Conservation (phyloP, 345 rosid genomes). For the Eucalyptus melliodora region DNA sequence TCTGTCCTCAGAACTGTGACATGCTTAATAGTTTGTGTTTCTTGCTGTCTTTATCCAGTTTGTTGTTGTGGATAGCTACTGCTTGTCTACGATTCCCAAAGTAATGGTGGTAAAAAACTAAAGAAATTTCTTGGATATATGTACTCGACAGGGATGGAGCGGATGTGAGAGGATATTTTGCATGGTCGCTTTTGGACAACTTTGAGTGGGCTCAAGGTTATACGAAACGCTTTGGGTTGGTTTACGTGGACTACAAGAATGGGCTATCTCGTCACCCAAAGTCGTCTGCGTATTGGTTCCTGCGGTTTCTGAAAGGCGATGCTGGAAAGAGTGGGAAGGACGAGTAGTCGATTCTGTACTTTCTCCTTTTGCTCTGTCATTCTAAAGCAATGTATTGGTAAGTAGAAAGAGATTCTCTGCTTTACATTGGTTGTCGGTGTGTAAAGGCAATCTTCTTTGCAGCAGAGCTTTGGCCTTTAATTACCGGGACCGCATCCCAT, state of each 20-base stretch:
- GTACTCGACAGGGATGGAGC: constrained; percentile 54
- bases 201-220: constrained; percentile 95
- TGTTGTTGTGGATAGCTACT: not conserved
- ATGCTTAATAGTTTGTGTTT: not conserved
- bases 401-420: not conserved
- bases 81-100: not conserved
- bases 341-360: constrained; percentile 1
- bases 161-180: constrained; percentile 84
- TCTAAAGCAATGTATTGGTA: not conserved
- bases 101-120: not conserved
- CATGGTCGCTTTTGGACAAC: constrained; percentile 89
- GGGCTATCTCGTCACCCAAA: constrained; percentile 69
- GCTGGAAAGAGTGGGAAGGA: constrained; percentile 30
- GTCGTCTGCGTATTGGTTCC: constrained; percentile 89
- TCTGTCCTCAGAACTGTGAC: not conserved
- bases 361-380: not conserved
- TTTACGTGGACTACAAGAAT: constrained; percentile 85
- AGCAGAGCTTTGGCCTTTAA: not conserved
- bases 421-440: not conserved
- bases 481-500: not conserved
- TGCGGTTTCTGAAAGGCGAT: constrained; percentile 47
- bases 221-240: constrained; percentile 80
- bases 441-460: not conserved
- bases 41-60: not conserved
- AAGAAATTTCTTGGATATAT: not conserved